Base-by-base conservation (phyloP, 805 yeast species). In the Suhomyces sp. region DNA sequence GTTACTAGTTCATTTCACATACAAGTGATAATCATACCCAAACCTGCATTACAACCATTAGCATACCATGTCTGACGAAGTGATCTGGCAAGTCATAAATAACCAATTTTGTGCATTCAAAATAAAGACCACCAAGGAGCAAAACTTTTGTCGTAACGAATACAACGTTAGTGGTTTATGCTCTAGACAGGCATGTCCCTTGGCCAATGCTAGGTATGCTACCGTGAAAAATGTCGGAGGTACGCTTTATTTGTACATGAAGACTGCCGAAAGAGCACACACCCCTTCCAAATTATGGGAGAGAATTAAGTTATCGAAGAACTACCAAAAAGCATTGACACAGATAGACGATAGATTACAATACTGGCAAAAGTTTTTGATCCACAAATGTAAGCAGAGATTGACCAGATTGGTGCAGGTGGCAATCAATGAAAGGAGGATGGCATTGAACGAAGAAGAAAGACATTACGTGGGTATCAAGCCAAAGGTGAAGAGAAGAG, bases 191-290 rank as follows among this genome's bases (percentile, higher is more conserved):
- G 85, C 97, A 4, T 93, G 99, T 60, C 99, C 99, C 2, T 68
- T 93, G 42, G 99, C 99, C 17, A 93, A 88, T 59, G 86, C 95
- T 12, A 77, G 85, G 53, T 87, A 87, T 63, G 95, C 96, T 20
- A 87, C 96, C 1, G 86, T 87, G 28, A 83, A 86, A 54, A 81
- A 77, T 48, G 72, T 83, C 19, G 87, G 83, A 46, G 96, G 95
- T 5, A 77, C 77, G 56, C 64, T 88, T 31, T 87, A 86, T 52
- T 65, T 87, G 22, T 93, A 93, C 65, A 93, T 93, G 88, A 93
- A 93, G 60, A 93, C 98, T 1, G 95, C 95, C 1, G 99, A 93
- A 68, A 80, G 99, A 65, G 95, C 95, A 14, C 98, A 93, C 58
- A 85, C 88, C 44, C 99, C 99, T 10, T 79, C 85, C 28, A 83